Evolutionary conservation across 495 filamentous ascomycete genomes (phyloP).

Genomic region (Neurospora sp.): DNA sequence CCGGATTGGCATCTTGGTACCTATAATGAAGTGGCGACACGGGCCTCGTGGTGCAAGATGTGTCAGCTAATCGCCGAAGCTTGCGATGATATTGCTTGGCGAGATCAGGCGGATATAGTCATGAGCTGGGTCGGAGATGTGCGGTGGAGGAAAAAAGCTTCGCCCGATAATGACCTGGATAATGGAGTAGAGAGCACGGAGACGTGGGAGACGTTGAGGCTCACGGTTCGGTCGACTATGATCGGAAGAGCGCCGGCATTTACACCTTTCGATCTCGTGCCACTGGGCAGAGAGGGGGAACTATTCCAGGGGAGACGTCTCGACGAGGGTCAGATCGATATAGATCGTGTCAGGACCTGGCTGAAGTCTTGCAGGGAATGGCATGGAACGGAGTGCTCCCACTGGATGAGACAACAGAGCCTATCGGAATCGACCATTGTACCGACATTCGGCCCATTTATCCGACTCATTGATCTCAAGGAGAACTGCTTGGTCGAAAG

Average conservation of each 20-base stretch:
- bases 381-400: not conserved
- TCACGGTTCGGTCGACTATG: not conserved
- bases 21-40: not conserved
- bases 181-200: not conserved
- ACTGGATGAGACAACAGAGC: not conserved
- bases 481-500: not conserved
- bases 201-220: not conserved
- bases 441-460: not conserved
- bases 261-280: not conserved
- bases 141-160: not conserved
- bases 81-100: not conserved
- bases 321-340: not conserved
- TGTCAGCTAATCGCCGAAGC: not conserved
- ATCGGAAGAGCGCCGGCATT: not conserved
- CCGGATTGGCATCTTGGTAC: not conserved
- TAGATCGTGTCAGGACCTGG: not conserved
- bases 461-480: not conserved
- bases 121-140: not conserved
- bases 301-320: not conserved
- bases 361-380: not conserved
- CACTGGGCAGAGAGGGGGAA: not conserved
- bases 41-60: not conserved
- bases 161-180: not conserved
- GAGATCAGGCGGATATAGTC: not conserved
- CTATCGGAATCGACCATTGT: not conserved